A percentile compares a stretch with the other conserved stretches of the same genome.
These are phyloP conservation scores for Houttuynia cordata DNA, from an alignment of 164 flowering plant species.

Conservation along the genomic window DNA sequence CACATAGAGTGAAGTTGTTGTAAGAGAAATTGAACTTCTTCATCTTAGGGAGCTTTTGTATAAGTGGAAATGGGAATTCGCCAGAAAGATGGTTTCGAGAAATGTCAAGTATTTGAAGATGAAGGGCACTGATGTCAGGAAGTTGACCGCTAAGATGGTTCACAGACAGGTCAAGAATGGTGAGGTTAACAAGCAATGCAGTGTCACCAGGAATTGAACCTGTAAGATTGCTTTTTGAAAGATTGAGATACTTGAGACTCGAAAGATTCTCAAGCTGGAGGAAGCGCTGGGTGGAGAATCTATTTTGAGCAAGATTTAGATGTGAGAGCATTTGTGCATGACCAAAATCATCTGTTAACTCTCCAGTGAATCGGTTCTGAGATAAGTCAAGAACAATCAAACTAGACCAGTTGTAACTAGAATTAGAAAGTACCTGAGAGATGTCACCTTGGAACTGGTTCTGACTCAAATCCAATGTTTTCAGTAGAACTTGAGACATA, in stretches of 20 bases:
- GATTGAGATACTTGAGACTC: conserved; percentile 48
- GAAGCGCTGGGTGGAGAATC: conserved; percentile 44
- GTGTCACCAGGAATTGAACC: conserved; percentile 41
- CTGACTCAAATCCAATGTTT: conserved; percentile 61
- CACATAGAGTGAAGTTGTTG: conserved; percentile 18
- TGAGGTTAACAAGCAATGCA: conserved; percentile 30
- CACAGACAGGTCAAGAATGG: conserved; percentile 50
- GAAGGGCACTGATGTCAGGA: conserved; percentile 23
- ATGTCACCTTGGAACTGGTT: conserved; percentile 76
- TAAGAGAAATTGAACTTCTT: conserved; percentile 19
- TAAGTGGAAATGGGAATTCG: conserved; percentile 10
- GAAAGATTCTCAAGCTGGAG: conserved; percentile 25
- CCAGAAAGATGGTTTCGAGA: conserved; percentile 18
- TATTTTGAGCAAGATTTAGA: conserved; percentile 65
- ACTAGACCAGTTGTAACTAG: conserved; percentile 44
- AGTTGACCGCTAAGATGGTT: conserved; percentile 52
- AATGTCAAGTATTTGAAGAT: conserved; percentile 52
- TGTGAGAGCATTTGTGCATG: conserved; percentile 44
- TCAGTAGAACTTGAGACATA: conserved; percentile 32
- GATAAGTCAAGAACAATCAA: conserved; percentile 59
- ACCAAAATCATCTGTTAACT: conserved; percentile 26
- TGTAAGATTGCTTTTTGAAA: conserved; percentile 41
- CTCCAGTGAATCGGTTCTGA: conserved; percentile 68
- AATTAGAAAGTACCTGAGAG: conserved; percentile 48
- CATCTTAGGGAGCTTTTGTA: conserved; percentile 10